Evolutionary conservation across 2,329 filamentous ascomycete genomes (phyloP), one percentile per base, ranked within the genome.

Genomic region (Cyphellophora europaea): DNA sequence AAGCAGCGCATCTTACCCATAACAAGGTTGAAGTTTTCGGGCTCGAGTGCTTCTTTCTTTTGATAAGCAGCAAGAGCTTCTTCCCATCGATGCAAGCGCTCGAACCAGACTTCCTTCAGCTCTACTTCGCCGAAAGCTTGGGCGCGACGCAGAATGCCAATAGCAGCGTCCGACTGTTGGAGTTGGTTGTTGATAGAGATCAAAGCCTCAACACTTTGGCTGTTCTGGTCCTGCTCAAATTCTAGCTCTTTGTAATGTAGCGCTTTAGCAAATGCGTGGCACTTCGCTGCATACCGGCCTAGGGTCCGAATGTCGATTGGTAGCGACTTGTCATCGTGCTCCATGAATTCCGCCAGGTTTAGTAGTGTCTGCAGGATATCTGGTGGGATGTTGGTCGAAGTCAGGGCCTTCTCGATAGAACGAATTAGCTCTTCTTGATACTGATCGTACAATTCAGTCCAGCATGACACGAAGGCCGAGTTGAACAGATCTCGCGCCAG

Each of bases 1-100:
- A 96, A 65, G 69, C 91, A 99, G 31, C 91, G 79, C 91, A 99
- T 98, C 63, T 98, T 98, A 47, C 91, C 91, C 88, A 98, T 96
- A 19, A 93, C 87, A 35, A 98, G 86, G 41, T 96, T 91, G 41
- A 98, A 86, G 0, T 86, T 87, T 42, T 79, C 74, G 18, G 75
- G 74, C 18, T 85, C 69, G 46, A 86, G 79, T 33, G 67, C 62
- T 51, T 95, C 89, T 29, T 89, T 82, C 53, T 85, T 80, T 50
- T 91, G 84, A 54, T 96, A 96, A 31, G 91, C 93, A 30, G 80
- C 77, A 37, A 99, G 67, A 3, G 91, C 91, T 59, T 98, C 93
- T 47, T 98, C 93, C 93, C 93, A 99, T 40, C 91, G 79, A 57
- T 96, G 87, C 31, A 99, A 66, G 64, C 95, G 96, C 61, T 98